Conservation (phyloP, 2,329 filamentous ascomycete genomes). For the Aspergillus fumigatus region DNA sequence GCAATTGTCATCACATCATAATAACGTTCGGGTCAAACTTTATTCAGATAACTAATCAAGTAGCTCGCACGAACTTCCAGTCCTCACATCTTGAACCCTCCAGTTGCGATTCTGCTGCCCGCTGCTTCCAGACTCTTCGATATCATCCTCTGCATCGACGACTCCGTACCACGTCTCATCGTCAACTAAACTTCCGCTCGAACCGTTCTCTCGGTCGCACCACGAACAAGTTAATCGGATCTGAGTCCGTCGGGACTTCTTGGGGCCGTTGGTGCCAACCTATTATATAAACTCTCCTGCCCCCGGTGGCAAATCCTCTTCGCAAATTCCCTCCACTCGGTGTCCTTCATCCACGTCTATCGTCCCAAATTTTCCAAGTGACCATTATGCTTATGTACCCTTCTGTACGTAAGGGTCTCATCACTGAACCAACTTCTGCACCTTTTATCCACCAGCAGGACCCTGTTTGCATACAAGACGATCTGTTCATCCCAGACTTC, state of each 20-base stretch:
- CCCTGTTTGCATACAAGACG: conserved; percentile 36
- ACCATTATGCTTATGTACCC: conserved; percentile 39
- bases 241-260: conserved; percentile 21
- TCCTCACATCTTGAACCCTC: conserved; percentile 1
- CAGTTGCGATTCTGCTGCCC: not conserved
- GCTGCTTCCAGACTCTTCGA: conserved; percentile 29
- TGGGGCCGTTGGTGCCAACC: conserved; percentile 19
- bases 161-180: conserved; percentile 5
- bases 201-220: conserved; percentile 12
- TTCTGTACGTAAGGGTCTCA: conserved; percentile 39
- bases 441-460: conserved; percentile 25
- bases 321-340: conserved; percentile 13
- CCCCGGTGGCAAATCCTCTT: conserved; percentile 25
- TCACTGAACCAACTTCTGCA: conserved; percentile 31
- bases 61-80: not conserved
- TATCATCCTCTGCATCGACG: conserved; percentile 2
- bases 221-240: conserved; percentile 23
- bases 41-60: not conserved
- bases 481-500: conserved; percentile 31
- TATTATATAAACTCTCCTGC: conserved; percentile 25
- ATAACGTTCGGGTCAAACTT: not conserved
- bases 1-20: not conserved
- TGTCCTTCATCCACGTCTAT: conserved; percentile 18
- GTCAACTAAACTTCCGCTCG: conserved; percentile 11
- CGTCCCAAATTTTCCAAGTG: conserved; percentile 21